Conservation (phyloP, 2,329 filamentous ascomycete species). For the Lecanosticta acicola region DNA sequence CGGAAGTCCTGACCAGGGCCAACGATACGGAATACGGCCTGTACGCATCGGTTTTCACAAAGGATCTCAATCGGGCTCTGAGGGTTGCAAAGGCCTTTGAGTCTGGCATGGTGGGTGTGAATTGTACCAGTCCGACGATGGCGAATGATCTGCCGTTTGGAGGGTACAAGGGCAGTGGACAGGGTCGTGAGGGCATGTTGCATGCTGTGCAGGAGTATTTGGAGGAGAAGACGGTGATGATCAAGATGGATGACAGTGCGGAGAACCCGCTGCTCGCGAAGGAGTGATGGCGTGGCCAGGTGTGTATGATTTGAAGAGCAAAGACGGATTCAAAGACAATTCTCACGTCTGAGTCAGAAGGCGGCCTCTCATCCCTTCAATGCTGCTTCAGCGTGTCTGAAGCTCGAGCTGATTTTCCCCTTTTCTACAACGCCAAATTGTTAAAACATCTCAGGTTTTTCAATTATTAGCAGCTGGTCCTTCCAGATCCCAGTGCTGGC, state of each 20-base stretch:
- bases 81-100: constrained; percentile 39
- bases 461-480: no score
- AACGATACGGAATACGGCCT: constrained; percentile 38
- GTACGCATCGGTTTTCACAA: constrained; percentile 36
- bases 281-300: neutral
- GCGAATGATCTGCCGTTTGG: constrained; percentile 38
- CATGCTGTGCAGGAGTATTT: constrained; percentile 20
- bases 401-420: no score
- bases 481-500: no score
- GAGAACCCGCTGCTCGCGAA: neutral
- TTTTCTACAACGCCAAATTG: no score
- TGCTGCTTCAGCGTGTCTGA: no score
- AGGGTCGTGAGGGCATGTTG: constrained; percentile 15
- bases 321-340: no score
- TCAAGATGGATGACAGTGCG: constrained; percentile 20
- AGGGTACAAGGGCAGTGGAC: constrained; percentile 36
- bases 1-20: constrained; percentile 33
- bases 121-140: constrained; percentile 35
- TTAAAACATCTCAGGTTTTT: no score
- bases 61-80: constrained; percentile 34
- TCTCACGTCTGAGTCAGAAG: no score
- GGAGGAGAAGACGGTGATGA: constrained; percentile 21
- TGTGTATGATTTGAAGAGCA: no score
- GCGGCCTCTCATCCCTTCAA: no score
- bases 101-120: constrained; percentile 37